Base-by-base conservation (phyloP, 2,329 filamentous ascomycete species). In the Cladosporium sp. region DNA sequence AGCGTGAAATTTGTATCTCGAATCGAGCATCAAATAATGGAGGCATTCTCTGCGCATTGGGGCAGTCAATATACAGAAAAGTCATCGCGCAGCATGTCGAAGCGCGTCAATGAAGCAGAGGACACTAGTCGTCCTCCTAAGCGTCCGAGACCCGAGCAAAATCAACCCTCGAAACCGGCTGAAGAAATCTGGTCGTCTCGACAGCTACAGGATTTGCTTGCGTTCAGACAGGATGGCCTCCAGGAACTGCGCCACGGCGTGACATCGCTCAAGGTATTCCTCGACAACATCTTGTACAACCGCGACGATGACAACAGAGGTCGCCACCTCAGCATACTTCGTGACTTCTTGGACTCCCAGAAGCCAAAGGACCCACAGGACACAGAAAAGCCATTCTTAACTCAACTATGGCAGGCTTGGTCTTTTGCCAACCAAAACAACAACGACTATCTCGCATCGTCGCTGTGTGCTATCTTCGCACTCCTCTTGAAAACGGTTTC, bases 391-490 rank as follows among this genome's bases (percentile, higher is more conserved):
- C 82, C 89, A 28, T 92, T 89, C 71, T 85, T 98, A 34, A 81
- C 85, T 2, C 92, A 97, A 72, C 81, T 98, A 47, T 91, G 96
- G 79, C 91, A 96, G 72, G 92, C 89, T 67, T 98, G 94, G 94
- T 88, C 88, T 58, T 93, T 91, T 80, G 93, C 91, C 4, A 88
- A 88, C 34, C 89, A 92, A 76, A 87, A 88, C 70, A 92, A 92
- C 75, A 90, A 93, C 71, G 93, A 97, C 66, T 86, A 88, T 64
- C 82, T 97, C 67, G 85, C 95, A 75, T 94, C 93, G 1, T 87
- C 92, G 8, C 88, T 95, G 3, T 88, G 91, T 1, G 91, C 94
- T 1, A 89, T 93, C 8, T 81, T 99, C 34, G 92, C 92, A 1
- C 84, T 97, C 24, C 85, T 98, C 55, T 82, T 98, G 41, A 92